Evolutionary conservation across 768 basidiomycete species (phyloP).

Genomic region (Kwoniella heveanensis): DNA sequence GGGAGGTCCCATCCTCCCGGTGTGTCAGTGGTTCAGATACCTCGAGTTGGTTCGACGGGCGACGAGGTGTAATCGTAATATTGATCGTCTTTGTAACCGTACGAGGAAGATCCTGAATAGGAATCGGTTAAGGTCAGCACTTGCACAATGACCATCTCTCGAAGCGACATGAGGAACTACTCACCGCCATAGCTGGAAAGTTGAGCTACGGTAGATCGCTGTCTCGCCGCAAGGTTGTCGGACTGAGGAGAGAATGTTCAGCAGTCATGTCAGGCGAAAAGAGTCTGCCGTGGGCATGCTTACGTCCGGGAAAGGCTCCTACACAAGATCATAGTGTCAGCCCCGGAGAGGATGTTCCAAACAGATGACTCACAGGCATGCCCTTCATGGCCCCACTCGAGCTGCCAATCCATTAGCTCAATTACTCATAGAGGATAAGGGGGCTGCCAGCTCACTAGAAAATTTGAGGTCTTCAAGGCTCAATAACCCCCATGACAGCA

Average conservation of each 20-base stretch:
- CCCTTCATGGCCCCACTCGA: slow-evolving; percentile 44
- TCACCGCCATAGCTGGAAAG: slow-evolving; percentile 13
- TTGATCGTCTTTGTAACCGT: slow-evolving; percentile 19
- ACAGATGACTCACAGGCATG: slow-evolving; percentile 22
- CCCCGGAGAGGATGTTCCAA: neutral
- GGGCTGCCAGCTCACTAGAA: slow-evolving; percentile 38
- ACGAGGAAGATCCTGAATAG: slow-evolving; percentile 7
- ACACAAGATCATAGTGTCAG: slow-evolving; percentile 1
- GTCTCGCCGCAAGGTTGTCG: slow-evolving; percentile 21
- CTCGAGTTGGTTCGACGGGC: slow-evolving; percentile 12
- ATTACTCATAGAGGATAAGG: neutral
- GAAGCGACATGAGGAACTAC: too few species aligned
- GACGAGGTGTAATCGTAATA: slow-evolving; percentile 30
- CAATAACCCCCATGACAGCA: slow-evolving; percentile 49
- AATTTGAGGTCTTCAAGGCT: slow-evolving; percentile 50
- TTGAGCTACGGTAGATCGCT: slow-evolving; percentile 21
- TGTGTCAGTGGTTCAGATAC: slow-evolving; percentile 15
- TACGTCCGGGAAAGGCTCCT: slow-evolving; percentile 48
- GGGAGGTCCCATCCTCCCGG: too few species aligned
- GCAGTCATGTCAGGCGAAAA: neutral
- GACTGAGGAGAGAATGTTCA: slow-evolving; percentile 13
- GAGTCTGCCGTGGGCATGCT: neutral
- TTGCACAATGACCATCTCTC: neutral
- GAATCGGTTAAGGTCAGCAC: slow-evolving; percentile 16
- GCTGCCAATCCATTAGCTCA: slow-evolving; percentile 12